phyloP scores from a whole-genome alignment of 139 green algal genomes.

The Tetradesmus lagerheimii region DNA sequence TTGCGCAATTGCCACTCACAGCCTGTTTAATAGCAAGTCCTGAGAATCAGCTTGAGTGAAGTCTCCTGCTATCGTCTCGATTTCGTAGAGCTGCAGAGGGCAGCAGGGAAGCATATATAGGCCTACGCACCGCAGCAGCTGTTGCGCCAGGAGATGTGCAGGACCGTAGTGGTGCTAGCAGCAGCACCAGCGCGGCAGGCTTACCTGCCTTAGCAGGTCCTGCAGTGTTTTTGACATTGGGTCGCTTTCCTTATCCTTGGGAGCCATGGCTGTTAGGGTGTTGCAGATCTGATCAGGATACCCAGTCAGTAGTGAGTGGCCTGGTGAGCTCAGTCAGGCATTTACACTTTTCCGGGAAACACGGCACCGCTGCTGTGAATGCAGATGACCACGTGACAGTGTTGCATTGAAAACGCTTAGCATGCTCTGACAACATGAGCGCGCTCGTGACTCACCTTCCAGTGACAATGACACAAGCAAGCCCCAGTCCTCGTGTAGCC shows the following conservation, averaged over 20 bases:
- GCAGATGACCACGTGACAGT: too few relatives aligned
- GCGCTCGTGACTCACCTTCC: not conserved
- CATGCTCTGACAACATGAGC: not conserved
- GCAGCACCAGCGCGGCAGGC: not conserved
- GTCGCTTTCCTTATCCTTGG: not conserved
- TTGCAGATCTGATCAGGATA: not conserved
- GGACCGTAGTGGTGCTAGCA: not conserved
- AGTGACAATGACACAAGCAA: not conserved
- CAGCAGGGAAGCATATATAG: not conserved
- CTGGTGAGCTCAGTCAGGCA: not conserved
- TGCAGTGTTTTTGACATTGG: not conserved
- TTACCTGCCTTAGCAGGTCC: constrained; percentile 9
- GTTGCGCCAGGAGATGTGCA: not conserved
- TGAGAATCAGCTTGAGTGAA: not conserved
- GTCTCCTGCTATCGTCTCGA: constrained; percentile 24
- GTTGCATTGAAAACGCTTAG: not conserved
- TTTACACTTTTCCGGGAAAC: not conserved
- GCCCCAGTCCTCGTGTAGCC: not conserved
- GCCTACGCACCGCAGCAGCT: not conserved
- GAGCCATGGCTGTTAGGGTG: not conserved
- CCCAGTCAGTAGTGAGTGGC: not conserved
- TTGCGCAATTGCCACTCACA: constrained; percentile 11
- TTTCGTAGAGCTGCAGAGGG: constrained; percentile 41
- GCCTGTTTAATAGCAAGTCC: not conserved
- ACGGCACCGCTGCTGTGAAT: not conserved